Percentiles rank a stretch among this genome's conserved stretches.
phyloP scores from a whole-genome alignment of 2,329 filamentous ascomycete genomes.

The Decorospora gaudefroyi region DNA sequence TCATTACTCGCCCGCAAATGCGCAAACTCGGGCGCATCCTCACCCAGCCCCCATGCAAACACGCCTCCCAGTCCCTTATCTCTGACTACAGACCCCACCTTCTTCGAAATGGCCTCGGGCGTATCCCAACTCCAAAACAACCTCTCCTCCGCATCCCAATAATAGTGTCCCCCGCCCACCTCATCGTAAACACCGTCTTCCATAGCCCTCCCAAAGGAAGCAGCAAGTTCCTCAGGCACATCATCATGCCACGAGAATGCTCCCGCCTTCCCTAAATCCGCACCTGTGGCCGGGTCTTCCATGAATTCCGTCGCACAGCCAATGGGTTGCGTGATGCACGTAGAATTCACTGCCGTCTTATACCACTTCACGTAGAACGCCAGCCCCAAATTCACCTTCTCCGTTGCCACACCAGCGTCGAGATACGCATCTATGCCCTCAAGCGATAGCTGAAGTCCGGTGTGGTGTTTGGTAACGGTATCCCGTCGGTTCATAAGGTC shows the following conservation, averaged over 20 bases:
- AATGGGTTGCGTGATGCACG: conserved; percentile 55
- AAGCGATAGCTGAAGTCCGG: conserved; percentile 60
- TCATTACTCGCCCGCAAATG: conserved; percentile 48
- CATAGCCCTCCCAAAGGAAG: conserved; percentile 62
- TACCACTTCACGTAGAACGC: conserved; percentile 73
- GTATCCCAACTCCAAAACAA: conserved; percentile 77
- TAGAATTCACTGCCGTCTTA: conserved; percentile 52
- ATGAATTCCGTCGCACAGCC: conserved; percentile 65
- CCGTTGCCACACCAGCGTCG: conserved; percentile 57
- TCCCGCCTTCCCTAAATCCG: conserved; percentile 62
- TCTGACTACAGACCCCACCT: conserved; percentile 63
- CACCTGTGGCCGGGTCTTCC: conserved; percentile 63
- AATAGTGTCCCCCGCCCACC: conserved; percentile 66
- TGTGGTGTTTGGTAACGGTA: conserved; percentile 66
- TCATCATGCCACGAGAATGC: conserved; percentile 56
- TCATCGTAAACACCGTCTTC: conserved; percentile 61
- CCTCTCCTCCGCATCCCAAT: conserved; percentile 63
- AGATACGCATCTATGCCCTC: conserved; percentile 63
- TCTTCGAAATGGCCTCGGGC: conserved; percentile 61
- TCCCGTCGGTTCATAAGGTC: conserved; percentile 73
- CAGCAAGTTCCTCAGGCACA: conserved; percentile 50
- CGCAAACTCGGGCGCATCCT: conserved; percentile 56
- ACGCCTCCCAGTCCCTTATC: conserved; percentile 65
- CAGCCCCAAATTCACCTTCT: conserved; percentile 66
- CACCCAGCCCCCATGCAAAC: conserved; percentile 74